Percentiles rank a stretch among this genome's conserved stretches.
Evolutionary conservation across 1,284 basidiomycete genomes (phyloP).

Genomic region (Trichosporon coremiiforme): DNA sequence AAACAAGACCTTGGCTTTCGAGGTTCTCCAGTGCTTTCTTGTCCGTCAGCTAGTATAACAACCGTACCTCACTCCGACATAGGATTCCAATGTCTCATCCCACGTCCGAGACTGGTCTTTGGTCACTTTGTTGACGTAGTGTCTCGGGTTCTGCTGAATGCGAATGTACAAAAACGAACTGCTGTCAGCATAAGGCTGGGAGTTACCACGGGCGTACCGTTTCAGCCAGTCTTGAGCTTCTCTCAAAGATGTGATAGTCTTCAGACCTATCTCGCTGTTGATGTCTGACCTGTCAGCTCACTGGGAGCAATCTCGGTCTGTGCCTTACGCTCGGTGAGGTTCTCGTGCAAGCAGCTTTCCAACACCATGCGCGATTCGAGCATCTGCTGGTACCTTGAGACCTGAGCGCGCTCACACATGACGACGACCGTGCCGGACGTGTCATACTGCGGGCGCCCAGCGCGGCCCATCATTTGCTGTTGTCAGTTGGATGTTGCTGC

Average conservation of each 20-base stretch:
- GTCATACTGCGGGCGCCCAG: constrained; percentile 90
- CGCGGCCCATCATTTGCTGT: constrained; percentile 58
- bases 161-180: constrained; percentile 79
- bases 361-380: constrained; percentile 64
- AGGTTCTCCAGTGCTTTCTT: constrained; percentile 66
- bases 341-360: constrained; percentile 79
- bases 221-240: constrained; percentile 74
- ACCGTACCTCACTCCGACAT: constrained; percentile 60
- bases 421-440: constrained; percentile 60
- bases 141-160: constrained; percentile 74
- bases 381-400: constrained; percentile 42
- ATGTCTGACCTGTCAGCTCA: constrained; percentile 59
- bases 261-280: constrained; percentile 86
- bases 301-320: too few relatives aligned
- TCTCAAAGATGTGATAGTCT: constrained; percentile 69
- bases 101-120: constrained; percentile 40
- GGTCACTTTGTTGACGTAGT: constrained; percentile 64
- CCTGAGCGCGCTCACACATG: constrained; percentile 47
- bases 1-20: constrained; percentile 64
- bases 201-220: constrained; percentile 44
- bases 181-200: constrained; percentile 20
- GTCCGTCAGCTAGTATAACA: neutral
- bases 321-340: constrained; percentile 70
- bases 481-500: neutral
- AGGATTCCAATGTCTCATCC: constrained; percentile 71